These are phyloP conservation scores for Phytopythium montanum DNA, from an alignment of 352 stramenopile genomes.

Conservation along the genomic window DNA sequence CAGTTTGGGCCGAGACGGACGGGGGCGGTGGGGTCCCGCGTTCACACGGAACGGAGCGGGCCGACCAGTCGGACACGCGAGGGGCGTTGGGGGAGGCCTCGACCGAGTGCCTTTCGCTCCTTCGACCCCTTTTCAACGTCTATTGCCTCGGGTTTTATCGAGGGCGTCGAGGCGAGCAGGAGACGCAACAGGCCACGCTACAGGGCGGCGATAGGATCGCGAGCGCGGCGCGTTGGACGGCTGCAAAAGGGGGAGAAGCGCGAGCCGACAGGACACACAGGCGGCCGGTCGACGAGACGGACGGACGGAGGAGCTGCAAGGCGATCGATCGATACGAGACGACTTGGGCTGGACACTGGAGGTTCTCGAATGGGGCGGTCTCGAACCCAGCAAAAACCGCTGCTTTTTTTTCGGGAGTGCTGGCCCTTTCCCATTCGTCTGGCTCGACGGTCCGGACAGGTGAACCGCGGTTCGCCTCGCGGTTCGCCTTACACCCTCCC, in stretches of 20 bases:
- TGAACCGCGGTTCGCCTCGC: background rate
- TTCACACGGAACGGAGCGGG: background rate
- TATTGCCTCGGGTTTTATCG: slow-evolving; percentile 2
- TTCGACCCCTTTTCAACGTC: background rate
- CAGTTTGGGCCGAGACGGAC: background rate
- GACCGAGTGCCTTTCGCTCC: background rate
- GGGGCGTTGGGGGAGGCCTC: background rate
- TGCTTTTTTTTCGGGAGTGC: background rate
- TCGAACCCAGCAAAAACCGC: background rate
- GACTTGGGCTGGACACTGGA: background rate
- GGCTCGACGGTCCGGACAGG: background rate
- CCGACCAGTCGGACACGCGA: slow-evolving; percentile 2
- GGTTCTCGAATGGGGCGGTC: background rate
- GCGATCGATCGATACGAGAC: background rate
- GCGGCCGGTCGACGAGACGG: background rate
- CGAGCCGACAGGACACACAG: background rate
- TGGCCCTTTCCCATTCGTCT: background rate
- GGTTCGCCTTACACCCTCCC: background rate
- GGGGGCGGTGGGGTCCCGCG: background rate
- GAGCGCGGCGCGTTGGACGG: background rate
- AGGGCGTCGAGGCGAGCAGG: background rate
- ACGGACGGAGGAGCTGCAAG: background rate
- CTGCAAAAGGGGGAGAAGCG: background rate
- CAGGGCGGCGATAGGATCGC: background rate
- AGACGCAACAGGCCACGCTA: background rate